Percentiles rank a stretch among this genome's conserved stretches.
phyloP scores from a whole-genome alignment of 495 filamentous ascomycete genomes.

The Hypoxylon crocopeplum region DNA sequence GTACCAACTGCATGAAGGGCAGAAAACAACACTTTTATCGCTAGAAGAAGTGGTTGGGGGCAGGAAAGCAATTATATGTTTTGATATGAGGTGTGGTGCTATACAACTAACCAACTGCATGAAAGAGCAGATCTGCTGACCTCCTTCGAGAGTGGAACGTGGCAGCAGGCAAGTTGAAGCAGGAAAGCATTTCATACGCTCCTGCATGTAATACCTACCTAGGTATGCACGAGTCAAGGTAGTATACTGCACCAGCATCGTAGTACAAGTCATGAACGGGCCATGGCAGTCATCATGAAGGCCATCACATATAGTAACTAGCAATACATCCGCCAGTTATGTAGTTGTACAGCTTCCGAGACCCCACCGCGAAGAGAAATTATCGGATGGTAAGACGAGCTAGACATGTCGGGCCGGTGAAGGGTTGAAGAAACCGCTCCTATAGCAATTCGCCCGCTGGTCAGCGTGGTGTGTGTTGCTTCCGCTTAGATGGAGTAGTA shows the following conservation, averaged over 20 bases:
- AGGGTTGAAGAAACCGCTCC: constrained; percentile 2
- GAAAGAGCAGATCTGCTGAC: constrained; percentile 35
- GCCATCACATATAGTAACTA: background rate
- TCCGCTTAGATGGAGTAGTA: constrained; percentile 26
- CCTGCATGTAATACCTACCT: constrained; percentile 28
- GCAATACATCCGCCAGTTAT: constrained; percentile 10
- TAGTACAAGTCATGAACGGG: constrained; percentile 10
- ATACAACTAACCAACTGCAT: constrained; percentile 38
- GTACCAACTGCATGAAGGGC: constrained; percentile 36
- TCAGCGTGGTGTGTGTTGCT: constrained; percentile 13
- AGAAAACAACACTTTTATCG: constrained; percentile 16
- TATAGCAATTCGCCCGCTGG: constrained; percentile 23
- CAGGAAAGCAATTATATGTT: constrained; percentile 33
- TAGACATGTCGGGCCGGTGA: constrained; percentile 32
- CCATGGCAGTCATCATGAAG: background rate
- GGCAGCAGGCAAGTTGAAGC: constrained; percentile 2
- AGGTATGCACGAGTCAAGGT: constrained; percentile 22
- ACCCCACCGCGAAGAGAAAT: constrained; percentile 23
- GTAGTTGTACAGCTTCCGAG: constrained; percentile 8
- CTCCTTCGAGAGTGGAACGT: constrained; percentile 24
- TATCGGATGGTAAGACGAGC: constrained; percentile 19
- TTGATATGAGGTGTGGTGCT: constrained; percentile 32
- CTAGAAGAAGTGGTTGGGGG: constrained; percentile 16
- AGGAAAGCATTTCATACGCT: constrained; percentile 20
- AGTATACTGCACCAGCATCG: constrained; percentile 15